A percentile compares a stretch with the other conserved stretches of the same genome.
These are phyloP conservation scores for Aaosphaeria pasadenensis DNA, from an alignment of 2,329 filamentous ascomycete genomes.

Conservation along the genomic window DNA sequence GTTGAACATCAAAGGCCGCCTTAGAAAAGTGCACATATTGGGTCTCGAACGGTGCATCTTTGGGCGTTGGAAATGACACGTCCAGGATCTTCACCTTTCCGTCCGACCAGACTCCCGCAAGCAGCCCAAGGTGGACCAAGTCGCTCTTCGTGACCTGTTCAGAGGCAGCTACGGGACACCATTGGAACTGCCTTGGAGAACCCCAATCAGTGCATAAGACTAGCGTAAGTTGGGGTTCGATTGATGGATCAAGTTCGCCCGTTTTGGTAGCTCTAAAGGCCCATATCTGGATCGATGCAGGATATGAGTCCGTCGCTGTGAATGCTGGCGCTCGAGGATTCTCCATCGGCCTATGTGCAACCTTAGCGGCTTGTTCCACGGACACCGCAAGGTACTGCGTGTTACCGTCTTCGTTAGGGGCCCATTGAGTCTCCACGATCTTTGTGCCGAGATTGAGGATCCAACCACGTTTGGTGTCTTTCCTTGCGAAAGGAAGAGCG, in stretches of 20 bases:
- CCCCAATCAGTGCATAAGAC: slow-evolving; percentile 59
- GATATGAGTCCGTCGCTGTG: slow-evolving; percentile 46
- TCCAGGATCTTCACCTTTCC: slow-evolving; percentile 55
- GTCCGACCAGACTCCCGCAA: slow-evolving; percentile 59
- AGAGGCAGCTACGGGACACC: slow-evolving; percentile 50
- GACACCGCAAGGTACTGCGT: slow-evolving; percentile 57
- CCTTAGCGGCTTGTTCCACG: slow-evolving; percentile 24
- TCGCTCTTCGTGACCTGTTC: slow-evolving; percentile 26
- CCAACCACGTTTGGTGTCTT: slow-evolving; percentile 45
- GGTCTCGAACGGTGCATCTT: slow-evolving; percentile 4
- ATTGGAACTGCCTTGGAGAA: slow-evolving; percentile 52
- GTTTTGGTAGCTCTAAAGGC: slow-evolving; percentile 44
- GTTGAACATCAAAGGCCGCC: slow-evolving; percentile 50
- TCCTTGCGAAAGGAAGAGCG: slow-evolving; percentile 33
- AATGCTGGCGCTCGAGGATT: slow-evolving; percentile 47
- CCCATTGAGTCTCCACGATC: slow-evolving; percentile 50
- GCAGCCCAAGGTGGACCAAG: slow-evolving; percentile 45
- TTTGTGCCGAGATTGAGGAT: slow-evolving; percentile 55
- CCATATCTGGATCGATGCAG: slow-evolving; percentile 59
- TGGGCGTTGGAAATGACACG: slow-evolving; percentile 28
- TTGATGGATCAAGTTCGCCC: slow-evolving; percentile 42
- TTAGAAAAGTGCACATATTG: slow-evolving; percentile 42
- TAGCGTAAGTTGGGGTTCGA: slow-evolving; percentile 45
- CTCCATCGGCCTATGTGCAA: slow-evolving; percentile 27
- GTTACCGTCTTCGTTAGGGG: slow-evolving; percentile 38